These are phyloP conservation scores for Endotrypanum monterogeii DNA, from an alignment of 208 protist species.

Conservation along the genomic window DNA sequence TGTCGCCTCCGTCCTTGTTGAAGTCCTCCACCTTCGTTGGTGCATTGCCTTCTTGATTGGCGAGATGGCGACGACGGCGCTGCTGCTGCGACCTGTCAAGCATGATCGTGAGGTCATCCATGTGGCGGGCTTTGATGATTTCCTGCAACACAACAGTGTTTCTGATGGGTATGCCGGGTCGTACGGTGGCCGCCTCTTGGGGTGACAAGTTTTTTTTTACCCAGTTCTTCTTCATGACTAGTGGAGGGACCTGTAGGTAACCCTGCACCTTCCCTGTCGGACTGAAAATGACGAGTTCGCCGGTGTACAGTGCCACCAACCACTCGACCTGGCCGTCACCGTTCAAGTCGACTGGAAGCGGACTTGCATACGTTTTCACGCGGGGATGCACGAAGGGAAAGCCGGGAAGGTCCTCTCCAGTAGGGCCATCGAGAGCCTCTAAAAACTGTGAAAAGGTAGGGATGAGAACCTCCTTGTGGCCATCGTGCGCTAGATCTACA, in stretches of 20 bases:
- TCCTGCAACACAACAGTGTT: constrained; percentile 24
- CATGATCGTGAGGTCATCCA: constrained; percentile 35
- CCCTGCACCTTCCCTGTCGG: constrained; percentile 59
- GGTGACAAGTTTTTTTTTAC: constrained; percentile 23
- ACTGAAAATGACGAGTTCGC: constrained; percentile 84
- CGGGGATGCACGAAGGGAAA: constrained; percentile 83
- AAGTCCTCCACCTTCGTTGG: not conserved
- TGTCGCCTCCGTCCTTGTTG: not conserved
- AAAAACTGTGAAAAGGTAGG: constrained; percentile 79
- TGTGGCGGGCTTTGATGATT: constrained; percentile 30
- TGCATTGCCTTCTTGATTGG: not conserved
- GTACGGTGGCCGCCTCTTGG: constrained; percentile 21
- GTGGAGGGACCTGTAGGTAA: constrained; percentile 66
- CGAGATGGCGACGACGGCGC: not conserved
- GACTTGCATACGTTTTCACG: constrained; percentile 80
- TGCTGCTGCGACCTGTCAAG: constrained; percentile 7
- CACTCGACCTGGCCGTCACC: constrained; percentile 83
- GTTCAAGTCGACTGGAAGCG: constrained; percentile 84
- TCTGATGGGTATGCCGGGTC: constrained; percentile 17
- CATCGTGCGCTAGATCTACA: constrained; percentile 77
- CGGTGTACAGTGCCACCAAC: constrained; percentile 84
- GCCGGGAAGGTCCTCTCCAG: constrained; percentile 62
- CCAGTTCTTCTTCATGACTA: constrained; percentile 87
- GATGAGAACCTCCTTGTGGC: constrained; percentile 82
- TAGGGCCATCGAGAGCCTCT: constrained; percentile 60